Base-by-base conservation (phyloP, 2,329 filamentous ascomycete genomes). In the Calcarisporium arbuscula region DNA sequence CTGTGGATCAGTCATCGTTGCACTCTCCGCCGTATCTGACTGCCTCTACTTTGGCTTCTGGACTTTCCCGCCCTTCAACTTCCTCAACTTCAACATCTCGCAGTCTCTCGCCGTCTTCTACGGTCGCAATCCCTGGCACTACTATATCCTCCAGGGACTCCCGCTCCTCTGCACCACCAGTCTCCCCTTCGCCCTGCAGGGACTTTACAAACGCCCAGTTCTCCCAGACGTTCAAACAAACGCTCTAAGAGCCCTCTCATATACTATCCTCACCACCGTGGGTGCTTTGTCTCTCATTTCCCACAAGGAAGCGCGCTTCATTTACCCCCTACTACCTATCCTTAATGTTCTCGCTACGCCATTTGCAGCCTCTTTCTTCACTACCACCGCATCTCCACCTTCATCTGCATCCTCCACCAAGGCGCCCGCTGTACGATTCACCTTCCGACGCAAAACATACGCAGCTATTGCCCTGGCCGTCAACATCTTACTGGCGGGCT, bases 281-380 rank as follows among this genome's bases (percentile, higher is more conserved):
- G 54, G 63, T 2, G 58, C 68, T 3, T 71, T 96, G 21, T 94
- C 86, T 2, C 53, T 85, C 30, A 85, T 96, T 46, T 80, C 87
- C 2, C 92, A 98, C 64, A 98, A 98, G 58, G 92, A 98, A 68
- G 85, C 95, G 48, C 86, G 92, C 51, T 98, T 98, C 65, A 85
- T 96, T 46, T 95, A 94, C 51, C 90, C 92, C 2, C 72, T 98
- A 14, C 72, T 96, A 2, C 90, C 92, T 2, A 72, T 81, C n/a
- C 72, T 98, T 6, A 86, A 92, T 54, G 65, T 95, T 42, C 67
- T 96, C 25, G 77, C 85, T 2, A 86, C 87, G 1, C 74, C 77
- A 0, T 70, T 78, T 4, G 61, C 85, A 12, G 66, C 74, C 4
- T 57, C 66, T 8, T 88, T 85, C 62, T 87, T 90, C 56, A 65